Evolutionary conservation across 1,139 yeast species (phyloP).

Genomic region (Suhomyces ambrosiae): DNA sequence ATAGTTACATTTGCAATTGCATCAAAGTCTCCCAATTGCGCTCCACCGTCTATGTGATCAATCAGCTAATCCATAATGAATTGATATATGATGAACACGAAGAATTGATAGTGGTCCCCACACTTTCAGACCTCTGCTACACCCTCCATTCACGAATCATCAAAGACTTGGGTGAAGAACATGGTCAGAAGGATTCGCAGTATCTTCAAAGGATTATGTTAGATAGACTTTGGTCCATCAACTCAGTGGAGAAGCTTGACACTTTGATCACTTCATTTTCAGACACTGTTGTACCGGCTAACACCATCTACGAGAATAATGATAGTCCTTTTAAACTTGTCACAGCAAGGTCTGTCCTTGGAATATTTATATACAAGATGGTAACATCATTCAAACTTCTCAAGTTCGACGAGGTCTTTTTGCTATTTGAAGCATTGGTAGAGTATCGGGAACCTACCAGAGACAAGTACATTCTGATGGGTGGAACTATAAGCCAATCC

Average conservation of each 20-base stretch:
- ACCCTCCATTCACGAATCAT: constrained; percentile 5
- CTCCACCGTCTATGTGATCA: constrained; percentile 21
- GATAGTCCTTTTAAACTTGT: constrained; percentile 13
- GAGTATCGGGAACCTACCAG: constrained; percentile 49
- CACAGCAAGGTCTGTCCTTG: constrained; percentile 41
- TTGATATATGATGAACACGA: constrained; percentile 26
- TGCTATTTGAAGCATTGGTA: constrained; percentile 57
- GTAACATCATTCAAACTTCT: constrained; percentile 53
- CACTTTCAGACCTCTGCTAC: constrained; percentile 28
- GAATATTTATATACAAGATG: constrained; percentile 39
- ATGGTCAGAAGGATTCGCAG: constrained; percentile 7
- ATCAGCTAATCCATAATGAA: constrained; percentile 29
- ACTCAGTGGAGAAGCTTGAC: constrained; percentile 41
- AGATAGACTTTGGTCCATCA: constrained; percentile 32
- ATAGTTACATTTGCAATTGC: constrained; percentile 23
- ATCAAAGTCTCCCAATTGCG: constrained; percentile 18
- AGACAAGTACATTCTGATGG: constrained; percentile 22
- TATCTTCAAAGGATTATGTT: constrained; percentile 18
- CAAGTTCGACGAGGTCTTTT: constrained; percentile 58
- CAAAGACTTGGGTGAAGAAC: background rate
- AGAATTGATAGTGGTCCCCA: constrained; percentile 31
- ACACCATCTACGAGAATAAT: constrained; percentile 11
- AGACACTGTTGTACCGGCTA: constrained; percentile 13
- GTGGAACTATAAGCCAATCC: constrained; percentile 20
- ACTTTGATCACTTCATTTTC: constrained; percentile 17